Conservation (phyloP, 169 alveolate species). For the Cystoisospora suis region DNA sequence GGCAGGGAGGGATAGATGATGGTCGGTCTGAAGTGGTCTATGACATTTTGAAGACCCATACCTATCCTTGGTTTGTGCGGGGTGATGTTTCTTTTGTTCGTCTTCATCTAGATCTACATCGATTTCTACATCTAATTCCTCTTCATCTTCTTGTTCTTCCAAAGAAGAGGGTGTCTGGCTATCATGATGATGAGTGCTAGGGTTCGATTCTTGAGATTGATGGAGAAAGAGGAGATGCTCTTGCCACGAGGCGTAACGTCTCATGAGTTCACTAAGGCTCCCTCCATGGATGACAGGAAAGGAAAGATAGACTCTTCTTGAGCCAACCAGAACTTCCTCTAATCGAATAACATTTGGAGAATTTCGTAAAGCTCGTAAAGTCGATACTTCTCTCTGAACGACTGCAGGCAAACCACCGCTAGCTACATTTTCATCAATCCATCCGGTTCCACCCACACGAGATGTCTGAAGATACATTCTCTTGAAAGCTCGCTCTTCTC, state of each 20-base stretch:
- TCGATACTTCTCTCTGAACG: conserved; percentile 50
- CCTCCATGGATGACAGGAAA: conserved; percentile 62
- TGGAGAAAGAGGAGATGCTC: neutral
- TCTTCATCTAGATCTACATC: neutral
- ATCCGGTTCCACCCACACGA: neutral
- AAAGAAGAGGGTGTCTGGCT: neutral
- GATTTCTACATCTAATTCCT: neutral
- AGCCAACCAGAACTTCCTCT: conserved; percentile 38
- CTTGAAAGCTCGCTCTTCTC: conserved; percentile 56
- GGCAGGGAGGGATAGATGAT: no score
- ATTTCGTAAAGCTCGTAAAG: neutral
- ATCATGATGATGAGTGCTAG: neutral
- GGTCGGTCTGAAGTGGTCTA: no score
- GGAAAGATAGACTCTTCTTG: conserved; percentile 42
- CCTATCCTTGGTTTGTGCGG: no score
- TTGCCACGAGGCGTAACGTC: conserved; percentile 31
- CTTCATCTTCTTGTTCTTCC: neutral
- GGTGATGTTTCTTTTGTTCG: neutral
- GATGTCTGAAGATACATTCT: conserved; percentile 46
- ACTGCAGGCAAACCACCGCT: conserved; percentile 44
- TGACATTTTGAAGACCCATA: no score
- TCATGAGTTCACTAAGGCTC: conserved; percentile 38
- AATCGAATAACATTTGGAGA: conserved; percentile 33
- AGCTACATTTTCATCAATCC: neutral
- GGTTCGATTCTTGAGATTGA: neutral